Conservation (phyloP, 441 rosid genomes). For the Syzygium syzygioides region DNA sequence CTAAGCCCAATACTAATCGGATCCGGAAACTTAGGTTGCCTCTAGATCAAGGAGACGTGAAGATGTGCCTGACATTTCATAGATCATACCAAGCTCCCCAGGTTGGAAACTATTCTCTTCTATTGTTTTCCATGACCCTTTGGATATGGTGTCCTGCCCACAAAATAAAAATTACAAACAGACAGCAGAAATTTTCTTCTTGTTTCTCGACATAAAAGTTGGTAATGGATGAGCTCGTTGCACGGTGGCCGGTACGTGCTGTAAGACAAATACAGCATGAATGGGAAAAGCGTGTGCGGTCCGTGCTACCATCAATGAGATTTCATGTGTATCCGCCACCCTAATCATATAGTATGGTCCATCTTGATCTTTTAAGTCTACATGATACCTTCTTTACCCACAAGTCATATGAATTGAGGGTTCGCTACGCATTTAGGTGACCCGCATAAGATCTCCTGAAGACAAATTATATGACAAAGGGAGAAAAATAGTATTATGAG, state of each 20-base stretch:
- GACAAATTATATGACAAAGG: neutral
- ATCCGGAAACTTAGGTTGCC: neutral
- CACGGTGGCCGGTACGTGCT: neutral
- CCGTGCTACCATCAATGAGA: neutral
- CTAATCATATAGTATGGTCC: neutral
- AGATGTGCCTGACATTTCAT: neutral
- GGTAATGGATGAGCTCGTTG: neutral
- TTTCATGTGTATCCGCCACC: neutral
- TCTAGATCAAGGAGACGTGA: neutral
- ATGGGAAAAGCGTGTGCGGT: neutral
- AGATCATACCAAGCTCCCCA: neutral
- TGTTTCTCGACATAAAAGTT: neutral
- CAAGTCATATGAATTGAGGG: neutral
- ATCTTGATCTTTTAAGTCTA: neutral
- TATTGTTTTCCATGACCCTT: neutral
- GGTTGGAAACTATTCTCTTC: neutral
- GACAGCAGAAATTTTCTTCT: neutral
- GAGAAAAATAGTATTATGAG: neutral
- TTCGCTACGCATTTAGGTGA: neutral
- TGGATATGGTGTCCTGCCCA: neutral
- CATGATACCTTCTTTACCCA: neutral
- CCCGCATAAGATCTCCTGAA: neutral
- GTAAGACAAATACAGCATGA: neutral
- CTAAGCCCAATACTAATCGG: neutral
- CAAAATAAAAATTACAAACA: neutral